Evolutionary conservation across 257 asterid genomes (phyloP), one percentile per base, ranked within the genome.

Genomic region (Solanum sparsipilum): DNA sequence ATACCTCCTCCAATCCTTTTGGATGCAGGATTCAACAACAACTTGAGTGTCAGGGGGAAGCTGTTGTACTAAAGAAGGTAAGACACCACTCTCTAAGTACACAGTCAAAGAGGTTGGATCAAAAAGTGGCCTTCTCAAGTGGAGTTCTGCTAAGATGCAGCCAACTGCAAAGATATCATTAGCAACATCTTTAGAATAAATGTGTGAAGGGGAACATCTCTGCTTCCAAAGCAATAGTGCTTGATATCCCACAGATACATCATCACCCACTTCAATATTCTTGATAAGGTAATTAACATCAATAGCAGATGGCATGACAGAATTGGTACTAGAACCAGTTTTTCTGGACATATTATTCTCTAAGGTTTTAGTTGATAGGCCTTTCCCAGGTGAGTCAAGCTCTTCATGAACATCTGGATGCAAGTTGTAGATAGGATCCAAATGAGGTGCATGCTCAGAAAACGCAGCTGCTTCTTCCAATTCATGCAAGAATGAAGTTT

Each of bases 81-180:
- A 90, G 91, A 90, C 90, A 83, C 96, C 96, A 86, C 90, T 91
- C 90, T 93, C 94, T 92, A 94, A 85, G 93, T 91, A 96, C 63
- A 93, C 90, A 89, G 71, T 89, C 82, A 91, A 90, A 16, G 96
- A 91, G 88, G 89, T 88, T 38, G 92, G 89, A 92, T 94, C 94
- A 93, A 97, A 97, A 73, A 96, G 98, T 75, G 99, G 99, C 90
- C 90, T 93, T 87, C 92, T 92, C 93, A 92, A 88, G 87, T 96
- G 93, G 90, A 97, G 96, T 91, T 97, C 99, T 70, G 99, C 98
- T 86, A 97, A 92, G 89, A 96, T 94, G 90, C 99, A 97, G 76
- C 99, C 99, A 92, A 95, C 86, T 38, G 96, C 93, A 93, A 97
- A 97, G 89, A 96, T 93, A 91, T 97, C 99, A 88, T 91, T 91